Evolutionary conservation across 2,329 filamentous ascomycete species (phyloP).

Genomic region (Trichoderma brevicompactum): DNA sequence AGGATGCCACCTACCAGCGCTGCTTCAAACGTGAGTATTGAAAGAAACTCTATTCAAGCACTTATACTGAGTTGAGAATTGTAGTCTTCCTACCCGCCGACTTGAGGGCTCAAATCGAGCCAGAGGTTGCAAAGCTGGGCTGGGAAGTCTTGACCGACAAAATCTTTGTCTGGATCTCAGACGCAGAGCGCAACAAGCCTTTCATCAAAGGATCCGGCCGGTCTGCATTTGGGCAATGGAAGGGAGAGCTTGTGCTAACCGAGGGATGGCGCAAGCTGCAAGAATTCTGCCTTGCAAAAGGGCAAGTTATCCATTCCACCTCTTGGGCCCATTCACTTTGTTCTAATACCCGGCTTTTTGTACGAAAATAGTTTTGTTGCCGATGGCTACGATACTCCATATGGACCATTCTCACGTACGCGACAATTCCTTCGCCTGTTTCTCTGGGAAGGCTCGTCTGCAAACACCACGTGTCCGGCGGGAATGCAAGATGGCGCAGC

Average conservation of each 20-base stretch:
- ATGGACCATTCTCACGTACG: slow-evolving; percentile 56
- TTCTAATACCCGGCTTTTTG: not conserved
- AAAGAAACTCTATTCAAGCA: not conserved
- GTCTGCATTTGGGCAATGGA: too few species aligned
- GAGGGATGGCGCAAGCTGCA: too few species aligned
- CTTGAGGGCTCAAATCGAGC: slow-evolving; percentile 45
- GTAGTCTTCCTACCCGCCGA: slow-evolving; percentile 55
- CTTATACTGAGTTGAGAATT: too few species aligned
- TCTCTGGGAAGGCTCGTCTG: slow-evolving; percentile 63
- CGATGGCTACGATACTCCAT: slow-evolving; percentile 60
- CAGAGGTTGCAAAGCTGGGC: slow-evolving; percentile 54
- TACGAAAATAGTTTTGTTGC: slow-evolving; percentile 53
- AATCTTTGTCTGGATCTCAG: too few species aligned
- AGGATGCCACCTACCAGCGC: slow-evolving; percentile 58
- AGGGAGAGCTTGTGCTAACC: too few species aligned
- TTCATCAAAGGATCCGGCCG: too few species aligned
- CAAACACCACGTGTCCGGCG: slow-evolving; percentile 67
- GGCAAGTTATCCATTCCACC: slow-evolving; percentile 39
- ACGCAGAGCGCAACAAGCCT: too few species aligned
- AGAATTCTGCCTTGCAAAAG: slow-evolving; percentile 60
- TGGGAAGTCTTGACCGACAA: slow-evolving; percentile 56
- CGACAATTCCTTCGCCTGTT: slow-evolving; percentile 61
- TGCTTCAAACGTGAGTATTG: slow-evolving; percentile 52
- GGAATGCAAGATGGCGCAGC: slow-evolving; percentile 71
- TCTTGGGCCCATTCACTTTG: too few species aligned